Base-by-base conservation (phyloP, 1,139 yeast species). In the Sugiyamaella xylanicola region DNA sequence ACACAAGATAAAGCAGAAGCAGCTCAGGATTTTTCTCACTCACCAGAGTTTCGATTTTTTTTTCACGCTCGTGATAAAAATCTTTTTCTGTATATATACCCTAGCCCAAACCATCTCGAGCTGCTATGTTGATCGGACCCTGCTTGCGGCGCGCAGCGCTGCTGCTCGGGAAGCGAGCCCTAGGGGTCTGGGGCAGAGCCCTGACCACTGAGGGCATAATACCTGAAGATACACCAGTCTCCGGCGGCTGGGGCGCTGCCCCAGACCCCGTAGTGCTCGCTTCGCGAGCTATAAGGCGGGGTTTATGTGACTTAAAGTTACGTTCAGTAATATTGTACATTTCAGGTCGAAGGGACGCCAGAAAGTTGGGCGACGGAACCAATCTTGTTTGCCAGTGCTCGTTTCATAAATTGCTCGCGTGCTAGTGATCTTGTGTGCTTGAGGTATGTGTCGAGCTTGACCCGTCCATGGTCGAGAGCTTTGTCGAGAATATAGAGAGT, bases 381-480 rank as follows among this genome's bases (percentile, higher is more conserved):
- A 4, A 68, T 67, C 57, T 68, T 67, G 47, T 59, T 57, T 16
- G 63, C 60, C 44, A 68, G 55, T 2, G 70, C 69, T 36, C 65
- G 59, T 49, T 76, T 72, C 64, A 77, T 63, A 64, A 90, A 91
- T 66, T 87, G 87, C 44, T 89, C 92, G 58, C 97, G 76, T 0
- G 95, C 92, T 32, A 88, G 72, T 29, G 79, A 77, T 58, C 97
- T 72, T 0, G 84, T 79, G 22, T 81, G 77, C 67, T 72, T 79
- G 58, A 85, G 76, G 65, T 86, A 85, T 7, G 70, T 65, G n/a
- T 82, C 86, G 47, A 86, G 63, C 13, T 70, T 60, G 37, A 81
- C 65, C 21, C 73, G 66, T 5, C 80, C 82, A 11, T 69, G 63
- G 60, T 80, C 84, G 48, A 81, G 81, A 7, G 83, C 79, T 21